Evolutionary conservation across 1,284 basidiomycete species (phyloP).

Genomic region (Schizophyllum amplum): DNA sequence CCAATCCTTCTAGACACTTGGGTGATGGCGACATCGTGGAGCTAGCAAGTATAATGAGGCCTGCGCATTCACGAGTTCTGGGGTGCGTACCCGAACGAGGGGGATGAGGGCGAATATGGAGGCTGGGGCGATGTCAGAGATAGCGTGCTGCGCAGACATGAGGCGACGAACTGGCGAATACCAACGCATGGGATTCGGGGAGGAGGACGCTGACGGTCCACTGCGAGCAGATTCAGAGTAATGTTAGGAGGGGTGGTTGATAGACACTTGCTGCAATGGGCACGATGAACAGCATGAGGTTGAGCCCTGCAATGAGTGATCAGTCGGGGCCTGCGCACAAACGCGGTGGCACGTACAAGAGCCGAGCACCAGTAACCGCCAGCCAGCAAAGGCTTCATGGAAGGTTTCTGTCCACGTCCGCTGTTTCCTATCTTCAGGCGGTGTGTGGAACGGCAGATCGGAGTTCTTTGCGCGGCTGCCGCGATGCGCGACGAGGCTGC

Average conservation of each 20-base stretch:
- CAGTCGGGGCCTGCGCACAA: background rate
- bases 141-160: background rate
- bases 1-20: conserved; percentile 71
- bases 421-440: background rate
- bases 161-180: background rate
- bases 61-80: background rate
- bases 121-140: conserved; percentile 28
- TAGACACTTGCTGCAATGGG: background rate
- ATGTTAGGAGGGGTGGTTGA: too few relatives aligned
- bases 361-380: background rate
- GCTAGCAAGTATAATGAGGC: conserved; percentile 23
- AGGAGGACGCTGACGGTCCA: background rate
- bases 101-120: conserved; percentile 62
- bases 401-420: background rate
- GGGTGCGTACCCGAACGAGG: conserved; percentile 54
- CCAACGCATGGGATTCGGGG: background rate
- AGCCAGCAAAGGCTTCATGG: background rate
- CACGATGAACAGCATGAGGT: background rate
- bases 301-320: background rate
- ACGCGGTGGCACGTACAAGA: background rate
- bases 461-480: background rate
- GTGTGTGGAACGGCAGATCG: background rate
- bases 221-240: background rate
- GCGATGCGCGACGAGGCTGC: background rate
- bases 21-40: conserved; percentile 76